Evolutionary conservation across 2,329 filamentous ascomycete genomes (phyloP), one percentile per base, ranked within the genome.

Genomic region (Botrytis squamosa): DNA sequence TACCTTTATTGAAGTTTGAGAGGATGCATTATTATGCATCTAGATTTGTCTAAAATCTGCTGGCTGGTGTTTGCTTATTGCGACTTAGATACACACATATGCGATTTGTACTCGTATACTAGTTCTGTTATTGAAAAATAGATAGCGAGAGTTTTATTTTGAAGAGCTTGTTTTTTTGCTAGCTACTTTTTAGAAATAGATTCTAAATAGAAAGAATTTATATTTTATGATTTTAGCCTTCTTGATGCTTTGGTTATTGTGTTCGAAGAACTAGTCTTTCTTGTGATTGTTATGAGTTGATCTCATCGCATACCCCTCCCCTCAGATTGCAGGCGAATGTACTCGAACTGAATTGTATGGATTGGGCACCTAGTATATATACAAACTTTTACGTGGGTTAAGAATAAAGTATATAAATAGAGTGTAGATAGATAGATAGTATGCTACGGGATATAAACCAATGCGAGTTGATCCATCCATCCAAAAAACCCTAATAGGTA

Each of bases 41-140:
- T 57, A 59, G 57, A 60, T 44, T 73, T 73, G 52, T 55, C 46
- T 73, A 3, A 33, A 60, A 60, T 70, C 64, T 38, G 42, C n/a
- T 33, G 42, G 42, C 10, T 42, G 59, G 25, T 71, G 59, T 71
- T 65, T 71, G 59, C 44, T 65, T 65, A 52, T 55, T 71, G 69
- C 57, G 69, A 62, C 57, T 62, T 71, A 72, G 71, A 73, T 73
- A 73, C 52, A 73, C 49, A 70, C 65, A 49, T 46, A 38, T 72
- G 36, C 70, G 63, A 68, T 67, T 52, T 22, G 38, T 42, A 57
- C 36, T 57, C 66, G 66, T 33, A 59, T 44, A 57, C 29, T n/a
- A 33, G 33, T 71, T 65, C 33, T 71, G 33, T 38, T 71, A 46
- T 52, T 40, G 25, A 65, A 66, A 36, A 40, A 8, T 55, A 71